Base-by-base conservation (phyloP, 352 stramenopile genomes). In the Plasmopara viticola region DNA sequence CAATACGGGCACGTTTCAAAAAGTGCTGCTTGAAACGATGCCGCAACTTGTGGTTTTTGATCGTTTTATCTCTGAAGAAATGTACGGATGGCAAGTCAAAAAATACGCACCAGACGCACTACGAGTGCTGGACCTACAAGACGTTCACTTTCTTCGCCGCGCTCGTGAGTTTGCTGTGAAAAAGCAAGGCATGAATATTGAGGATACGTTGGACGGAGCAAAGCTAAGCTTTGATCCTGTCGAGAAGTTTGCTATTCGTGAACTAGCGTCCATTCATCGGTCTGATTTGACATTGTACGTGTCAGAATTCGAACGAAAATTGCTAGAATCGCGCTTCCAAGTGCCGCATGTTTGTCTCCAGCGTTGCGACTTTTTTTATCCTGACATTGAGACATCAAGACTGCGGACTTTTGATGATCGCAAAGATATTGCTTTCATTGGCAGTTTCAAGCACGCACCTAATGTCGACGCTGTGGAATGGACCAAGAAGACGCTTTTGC, bases 71-170 rank as follows among this genome's bases (percentile, higher is more conserved):
- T 74, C 83, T 0, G 83, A 94, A 41, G 83, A 94, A 40, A 94
- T 94, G 83, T 91, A 90, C 48, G 74, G 80, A 13, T 94, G 80
- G 83, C 78, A 94, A 58, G 72, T 68, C 0, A 70, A 72, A 13
- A 77, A 86, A 55, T 89, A 86, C 50, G 75, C 75, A n/a, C 86
- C 87, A 2, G 53, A 85, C n/a, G 78, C 84, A 1, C 51, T 92
- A 14, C 72, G 86, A 17, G 74, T 98, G 12, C 53, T 98, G 5
- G 93, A 97, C 48, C 76, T 97, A 47, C 93, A 98, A 62, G 93
- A 98, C 56, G 66, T 97, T 20, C 91, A 98, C 56, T 95, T 94
- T 38, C 53, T 98, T 28, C 74, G 93, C 7, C 68, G 78, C 6
- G 71, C 72, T n/a, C 78, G 91, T 31, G 86, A 97, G 62, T 60